Conservation (phyloP, 2,329 filamentous ascomycete genomes). For the Ophidiomyces ophidiicola region DNA sequence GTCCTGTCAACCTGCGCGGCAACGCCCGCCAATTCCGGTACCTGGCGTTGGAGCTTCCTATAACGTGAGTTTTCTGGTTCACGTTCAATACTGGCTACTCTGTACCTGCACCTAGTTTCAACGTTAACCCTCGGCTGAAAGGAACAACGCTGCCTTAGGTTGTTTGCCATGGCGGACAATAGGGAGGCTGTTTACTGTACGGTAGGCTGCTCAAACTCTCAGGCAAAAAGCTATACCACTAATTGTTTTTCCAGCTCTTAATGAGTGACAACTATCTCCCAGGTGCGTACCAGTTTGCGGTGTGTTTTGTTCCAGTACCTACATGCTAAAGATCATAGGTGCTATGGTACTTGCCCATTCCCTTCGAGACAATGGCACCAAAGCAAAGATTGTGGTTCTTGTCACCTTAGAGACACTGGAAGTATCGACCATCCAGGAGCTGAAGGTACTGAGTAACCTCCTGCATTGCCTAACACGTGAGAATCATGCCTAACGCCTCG, state of each 20-base stretch:
- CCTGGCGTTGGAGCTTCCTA: too few relatives aligned
- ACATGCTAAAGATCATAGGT: constrained; percentile 41
- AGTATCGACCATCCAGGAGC: constrained; percentile 59
- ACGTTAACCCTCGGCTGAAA: background rate
- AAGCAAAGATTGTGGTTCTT: constrained; percentile 72
- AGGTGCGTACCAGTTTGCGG: constrained; percentile 43
- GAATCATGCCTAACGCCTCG: background rate
- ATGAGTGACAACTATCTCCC: constrained; percentile 87
- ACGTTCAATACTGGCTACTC: background rate
- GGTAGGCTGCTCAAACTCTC: constrained; percentile 31
- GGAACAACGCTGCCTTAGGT: background rate
- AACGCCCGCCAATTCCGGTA: too few relatives aligned
- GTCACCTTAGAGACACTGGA: constrained; percentile 72
- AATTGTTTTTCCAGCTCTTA: constrained; percentile 52
- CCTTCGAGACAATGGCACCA: constrained; percentile 75
- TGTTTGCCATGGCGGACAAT: constrained; percentile 27
- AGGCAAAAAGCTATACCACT: constrained; percentile 4
- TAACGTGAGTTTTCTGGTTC: too few relatives aligned
- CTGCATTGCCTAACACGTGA: constrained; percentile 5
- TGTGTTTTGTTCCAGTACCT: background rate
- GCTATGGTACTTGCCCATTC: constrained; percentile 91
- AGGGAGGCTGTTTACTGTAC: constrained; percentile 55
- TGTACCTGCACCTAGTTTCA: background rate
- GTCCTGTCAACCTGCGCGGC: too few relatives aligned
- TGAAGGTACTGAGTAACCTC: constrained; percentile 49